A percentile compares a stretch with the other conserved stretches of the same genome.
Conservation (phyloP, 164 flowering plant species). For the Hamamelis virginiana region DNA sequence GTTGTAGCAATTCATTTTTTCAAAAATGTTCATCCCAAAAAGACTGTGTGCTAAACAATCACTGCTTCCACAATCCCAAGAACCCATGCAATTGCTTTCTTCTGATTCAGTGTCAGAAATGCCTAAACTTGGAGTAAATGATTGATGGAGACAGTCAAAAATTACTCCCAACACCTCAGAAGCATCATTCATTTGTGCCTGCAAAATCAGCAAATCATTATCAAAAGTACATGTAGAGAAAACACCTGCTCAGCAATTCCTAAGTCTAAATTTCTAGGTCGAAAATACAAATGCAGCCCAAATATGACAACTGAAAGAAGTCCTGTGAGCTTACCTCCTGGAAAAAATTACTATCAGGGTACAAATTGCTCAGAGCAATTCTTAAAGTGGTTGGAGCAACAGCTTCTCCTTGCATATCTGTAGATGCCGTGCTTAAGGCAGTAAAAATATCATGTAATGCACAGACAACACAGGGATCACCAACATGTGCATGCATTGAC, state of each 20-base stretch:
- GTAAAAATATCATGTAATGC: constrained; percentile 77
- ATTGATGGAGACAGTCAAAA: constrained; percentile 86
- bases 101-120: constrained; percentile 57
- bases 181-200: constrained; percentile 99
- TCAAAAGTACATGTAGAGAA: constrained; percentile 7
- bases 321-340: constrained; percentile 60
- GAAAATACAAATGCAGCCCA: background rate
- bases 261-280: background rate
- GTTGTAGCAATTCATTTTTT: constrained; percentile 76
- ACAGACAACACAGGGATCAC: constrained; percentile 95
- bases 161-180: constrained; percentile 93
- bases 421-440: constrained; percentile 62
- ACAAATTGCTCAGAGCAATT: constrained; percentile 87
- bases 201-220: constrained; percentile 19
- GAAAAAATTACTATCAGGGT: constrained; percentile 90
- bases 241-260: background rate
- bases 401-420: constrained; percentile 57
- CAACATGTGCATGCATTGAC: constrained; percentile 77
- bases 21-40: constrained; percentile 92
- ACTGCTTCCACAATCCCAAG: constrained; percentile 79
- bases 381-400: constrained; percentile 87
- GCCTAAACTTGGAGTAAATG: constrained; percentile 46
- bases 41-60: constrained; percentile 77
- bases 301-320: background rate
- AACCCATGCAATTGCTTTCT: constrained; percentile 53